Conservation (phyloP, 805 yeast genomes). For the Candida mattraensis region DNA sequence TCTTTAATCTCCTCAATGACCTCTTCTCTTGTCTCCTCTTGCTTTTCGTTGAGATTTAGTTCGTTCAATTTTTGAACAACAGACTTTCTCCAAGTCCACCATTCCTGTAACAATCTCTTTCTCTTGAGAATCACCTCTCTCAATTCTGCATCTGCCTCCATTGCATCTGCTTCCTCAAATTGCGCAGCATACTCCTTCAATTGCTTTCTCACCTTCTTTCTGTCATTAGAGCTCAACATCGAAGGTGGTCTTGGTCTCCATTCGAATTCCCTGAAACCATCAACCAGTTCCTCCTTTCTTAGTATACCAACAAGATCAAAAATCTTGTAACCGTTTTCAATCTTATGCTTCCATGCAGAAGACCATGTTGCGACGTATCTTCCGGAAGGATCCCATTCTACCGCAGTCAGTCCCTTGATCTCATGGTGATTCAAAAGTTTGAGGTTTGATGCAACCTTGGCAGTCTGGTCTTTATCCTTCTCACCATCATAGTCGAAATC, state of each 20-base stretch:
- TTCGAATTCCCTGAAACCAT: conserved; percentile 80
- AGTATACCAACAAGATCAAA: conserved; percentile 81
- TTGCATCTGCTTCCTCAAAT: conserved; percentile 92
- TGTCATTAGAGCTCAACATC: conserved; percentile 70
- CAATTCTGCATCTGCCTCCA: conserved; percentile 91
- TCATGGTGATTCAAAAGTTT: conserved; percentile 63
- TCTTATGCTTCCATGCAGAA: conserved; percentile 76
- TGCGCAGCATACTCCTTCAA: conserved; percentile 86
- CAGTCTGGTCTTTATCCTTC: conserved; percentile 40
- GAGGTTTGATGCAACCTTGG: conserved; percentile 55
- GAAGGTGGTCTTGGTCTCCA: conserved; percentile 98
- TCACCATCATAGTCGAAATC: conserved; percentile 82
- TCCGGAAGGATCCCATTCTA: conserved; percentile 96
- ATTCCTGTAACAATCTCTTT: conserved; percentile 76
- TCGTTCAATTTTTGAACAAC: conserved; percentile 49
- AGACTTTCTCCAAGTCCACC: conserved; percentile 75
- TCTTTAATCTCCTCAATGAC: conserved; percentile 77
- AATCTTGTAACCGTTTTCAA: conserved; percentile 88
- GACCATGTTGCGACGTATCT: conserved; percentile 88
- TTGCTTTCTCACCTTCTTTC: conserved; percentile 88
- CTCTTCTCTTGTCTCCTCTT: conserved; percentile 48
- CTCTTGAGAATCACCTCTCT: conserved; percentile 86
- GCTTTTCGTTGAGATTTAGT: conserved; percentile 45
- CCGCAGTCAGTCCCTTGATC: conserved; percentile 75
- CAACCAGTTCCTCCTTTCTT: conserved; percentile 72